Conservation (phyloP, 2,329 filamentous ascomycete species). For the Nakataea oryzae region DNA sequence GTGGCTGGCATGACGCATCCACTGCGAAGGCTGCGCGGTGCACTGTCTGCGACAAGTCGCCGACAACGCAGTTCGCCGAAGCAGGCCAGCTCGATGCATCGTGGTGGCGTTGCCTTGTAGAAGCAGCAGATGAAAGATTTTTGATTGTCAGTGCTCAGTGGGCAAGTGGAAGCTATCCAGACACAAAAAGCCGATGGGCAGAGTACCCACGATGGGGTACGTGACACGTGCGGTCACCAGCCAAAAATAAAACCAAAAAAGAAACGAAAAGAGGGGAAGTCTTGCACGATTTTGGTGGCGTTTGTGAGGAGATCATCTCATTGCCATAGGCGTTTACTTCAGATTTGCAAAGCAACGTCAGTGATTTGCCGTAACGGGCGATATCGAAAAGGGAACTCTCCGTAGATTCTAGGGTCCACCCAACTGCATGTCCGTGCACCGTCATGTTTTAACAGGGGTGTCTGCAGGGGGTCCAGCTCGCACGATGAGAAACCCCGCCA, state of each 20-base stretch:
- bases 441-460: background rate
- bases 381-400: background rate
- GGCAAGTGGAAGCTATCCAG: background rate
- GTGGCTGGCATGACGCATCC: constrained; percentile 1
- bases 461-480: background rate
- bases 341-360: background rate
- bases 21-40: constrained; percentile 8
- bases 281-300: background rate
- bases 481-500: background rate
- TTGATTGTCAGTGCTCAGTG: background rate
- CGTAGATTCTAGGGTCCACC: background rate
- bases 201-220: background rate
- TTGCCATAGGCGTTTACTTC: background rate
- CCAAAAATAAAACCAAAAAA: too few relatives aligned
- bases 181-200: background rate
- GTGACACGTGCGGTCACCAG: background rate
- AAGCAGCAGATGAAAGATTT: background rate
- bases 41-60: background rate
- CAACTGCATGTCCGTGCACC: background rate
- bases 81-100: background rate
- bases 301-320: background rate
- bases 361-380: background rate
- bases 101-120: background rate
- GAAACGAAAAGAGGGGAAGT: background rate
- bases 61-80: background rate